Percentiles rank a stretch among this genome's conserved stretches.
phyloP scores from a whole-genome alignment of 1,139 yeast genomes.

The Candida sp. region DNA sequence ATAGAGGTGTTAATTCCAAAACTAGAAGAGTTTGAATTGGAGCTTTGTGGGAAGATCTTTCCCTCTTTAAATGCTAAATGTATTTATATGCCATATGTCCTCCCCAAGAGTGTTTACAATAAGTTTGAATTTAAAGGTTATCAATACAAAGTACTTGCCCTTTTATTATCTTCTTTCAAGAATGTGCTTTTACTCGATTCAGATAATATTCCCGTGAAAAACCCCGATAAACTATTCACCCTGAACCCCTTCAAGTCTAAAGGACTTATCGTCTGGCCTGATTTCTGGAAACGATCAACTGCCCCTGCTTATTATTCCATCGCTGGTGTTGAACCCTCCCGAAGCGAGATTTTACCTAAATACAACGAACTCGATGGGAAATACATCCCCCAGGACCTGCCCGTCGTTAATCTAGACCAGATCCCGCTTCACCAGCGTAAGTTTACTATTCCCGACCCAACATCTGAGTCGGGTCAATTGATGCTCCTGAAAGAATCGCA shows the following conservation, averaged over 20 bases:
- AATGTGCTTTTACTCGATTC: slow-evolving; percentile 75
- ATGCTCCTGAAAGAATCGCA: slow-evolving; percentile 67
- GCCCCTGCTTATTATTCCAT: slow-evolving; percentile 39
- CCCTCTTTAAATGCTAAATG: slow-evolving; percentile 73
- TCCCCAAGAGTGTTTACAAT: slow-evolving; percentile 17
- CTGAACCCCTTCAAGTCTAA: slow-evolving; percentile 25
- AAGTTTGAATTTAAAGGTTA: slow-evolving; percentile 63
- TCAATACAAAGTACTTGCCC: slow-evolving; percentile 75
- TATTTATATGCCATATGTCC: slow-evolving; percentile 54
- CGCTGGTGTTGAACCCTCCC: slow-evolving; percentile 28
- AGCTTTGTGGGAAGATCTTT: slow-evolving; percentile 59
- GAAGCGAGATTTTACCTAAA: slow-evolving; percentile 22
- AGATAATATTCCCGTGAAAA: slow-evolving; percentile 64
- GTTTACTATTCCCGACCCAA: slow-evolving; percentile 77
- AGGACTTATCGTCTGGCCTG: slow-evolving; percentile 47
- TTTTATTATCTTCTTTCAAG: slow-evolving; percentile 73
- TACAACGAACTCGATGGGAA: slow-evolving; percentile 28
- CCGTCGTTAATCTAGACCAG: slow-evolving; percentile 11
- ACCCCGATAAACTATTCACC: slow-evolving; percentile 43
- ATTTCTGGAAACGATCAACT: slow-evolving; percentile 45
- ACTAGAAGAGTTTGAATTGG: slow-evolving; percentile 64
- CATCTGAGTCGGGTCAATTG: slow-evolving; percentile 82
- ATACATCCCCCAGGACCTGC: slow-evolving; percentile 9
- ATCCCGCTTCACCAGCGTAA: slow-evolving; percentile 64
- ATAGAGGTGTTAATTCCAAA: slow-evolving; percentile 77